Base-by-base conservation (phyloP, 2,329 filamentous ascomycete species). In the Akanthomyces uredinophilus region DNA sequence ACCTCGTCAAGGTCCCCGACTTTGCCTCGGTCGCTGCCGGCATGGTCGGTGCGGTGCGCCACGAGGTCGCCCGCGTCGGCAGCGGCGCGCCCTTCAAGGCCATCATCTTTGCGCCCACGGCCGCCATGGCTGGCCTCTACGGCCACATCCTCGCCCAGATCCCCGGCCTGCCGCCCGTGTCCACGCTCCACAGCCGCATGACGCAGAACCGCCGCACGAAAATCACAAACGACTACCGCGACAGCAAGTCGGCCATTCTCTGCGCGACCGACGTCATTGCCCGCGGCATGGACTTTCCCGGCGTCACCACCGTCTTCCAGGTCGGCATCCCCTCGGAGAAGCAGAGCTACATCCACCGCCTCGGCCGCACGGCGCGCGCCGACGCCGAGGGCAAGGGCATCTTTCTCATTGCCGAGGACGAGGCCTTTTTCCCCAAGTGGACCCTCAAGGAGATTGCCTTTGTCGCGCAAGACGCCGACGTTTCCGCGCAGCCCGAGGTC, bases 51-150 rank as follows among this genome's bases (percentile, higher is more conserved):
- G 81, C 85, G 63, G 76, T 88, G 20, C 74, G 77, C 3, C 72
- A 78, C 61, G 81, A 84, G 65, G 70, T 73, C 11, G 68, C 71
- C 4, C 70, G 71, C 54, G 70, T 73, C 11, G 68, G 71, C 5
- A 70, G 71, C 54, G 68, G 71, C 13, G 73, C 76, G 6, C 80
- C 82, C 1, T 93, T 96, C 83, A 96, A 96, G 76, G 90, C 90
- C 35, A 92, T 96, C 67, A 77, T 94, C 41, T 96, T 94, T 75
- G 89, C 89, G 66, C 88, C 88, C 60, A 85, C 83, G 0, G 82
- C 83, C 3, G 78, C 76, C 2, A 75, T 79, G 1, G 81, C 81
- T 5, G 80, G 79, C 46, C 79, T 84, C 53, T 82, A 84, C 68
- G 75, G 78, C 24, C 70, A 78, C 16, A 61, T 84, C 22, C 75